A percentile compares a stretch with the other conserved stretches of the same genome.
phyloP scores from a whole-genome alignment of 1,139 yeast genomes.

The Geotrichum carabidarum region DNA sequence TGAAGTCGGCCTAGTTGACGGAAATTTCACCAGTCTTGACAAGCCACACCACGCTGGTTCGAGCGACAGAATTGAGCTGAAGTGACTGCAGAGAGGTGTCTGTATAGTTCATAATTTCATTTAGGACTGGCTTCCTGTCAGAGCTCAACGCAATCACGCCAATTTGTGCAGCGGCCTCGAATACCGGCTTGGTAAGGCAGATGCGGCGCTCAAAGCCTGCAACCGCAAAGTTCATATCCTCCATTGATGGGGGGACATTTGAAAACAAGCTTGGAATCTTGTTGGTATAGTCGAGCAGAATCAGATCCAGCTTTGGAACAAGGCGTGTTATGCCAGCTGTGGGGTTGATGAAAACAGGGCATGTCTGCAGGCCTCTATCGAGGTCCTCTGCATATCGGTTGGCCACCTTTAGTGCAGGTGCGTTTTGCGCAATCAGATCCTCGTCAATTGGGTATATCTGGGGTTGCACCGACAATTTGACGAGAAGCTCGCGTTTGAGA shows the following conservation, averaged over 20 bases:
- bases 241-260: conserved; percentile 43
- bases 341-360: conserved; percentile 7
- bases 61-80: conserved; percentile 53
- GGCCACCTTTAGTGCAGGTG: conserved; percentile 7
- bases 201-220: conserved; percentile 56
- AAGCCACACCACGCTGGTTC: conserved; percentile 62
- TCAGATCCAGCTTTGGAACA: conserved; percentile 47
- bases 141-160: conserved; percentile 88
- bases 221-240: conserved; percentile 30
- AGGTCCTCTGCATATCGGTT: conserved; percentile 6
- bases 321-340: conserved; percentile 8
- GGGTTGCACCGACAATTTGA: conserved; percentile 39
- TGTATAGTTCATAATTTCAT: conserved; percentile 56
- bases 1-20: conserved; percentile 27
- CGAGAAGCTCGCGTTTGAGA: conserved; percentile 54
- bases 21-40: conserved; percentile 66
- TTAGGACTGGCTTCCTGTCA: conserved; percentile 67
- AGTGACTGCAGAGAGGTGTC: conserved; percentile 57
- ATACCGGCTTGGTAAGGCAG: conserved; percentile 62
- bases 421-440: conserved; percentile 48
- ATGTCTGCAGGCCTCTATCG: background rate
- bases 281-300: conserved; percentile 70
- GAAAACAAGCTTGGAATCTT: conserved; percentile 76
- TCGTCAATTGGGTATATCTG: conserved; percentile 50
- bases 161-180: conserved; percentile 51